phyloP scores from a whole-genome alignment of 129 eudicot genomes.

The Gnaphalium uliginosum region DNA sequence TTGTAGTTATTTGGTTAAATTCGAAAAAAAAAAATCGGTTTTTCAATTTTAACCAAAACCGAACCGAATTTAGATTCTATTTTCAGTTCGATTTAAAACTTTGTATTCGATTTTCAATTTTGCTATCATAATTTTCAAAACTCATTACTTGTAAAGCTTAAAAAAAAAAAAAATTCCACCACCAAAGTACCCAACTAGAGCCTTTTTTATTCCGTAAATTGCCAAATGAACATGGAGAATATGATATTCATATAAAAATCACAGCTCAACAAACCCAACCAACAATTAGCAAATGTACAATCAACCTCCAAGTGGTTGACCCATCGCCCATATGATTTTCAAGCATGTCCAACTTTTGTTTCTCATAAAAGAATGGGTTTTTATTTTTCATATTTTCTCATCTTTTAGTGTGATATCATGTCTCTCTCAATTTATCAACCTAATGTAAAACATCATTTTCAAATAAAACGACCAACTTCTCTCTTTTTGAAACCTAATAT shows the following conservation, averaged over 20 bases:
- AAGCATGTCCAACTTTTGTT: constrained; percentile 9
- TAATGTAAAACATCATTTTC: not conserved
- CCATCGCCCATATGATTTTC: constrained; percentile 37
- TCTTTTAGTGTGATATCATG: not conserved
- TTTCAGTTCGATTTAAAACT: too few relatives aligned
- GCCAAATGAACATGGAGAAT: constrained; percentile 24
- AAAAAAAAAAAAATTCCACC: not conserved
- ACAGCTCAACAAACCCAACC: constrained; percentile 46
- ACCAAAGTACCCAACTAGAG: not conserved
- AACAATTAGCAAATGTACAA: constrained; percentile 36
- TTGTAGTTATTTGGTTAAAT: too few relatives aligned
- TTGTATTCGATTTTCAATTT: too few relatives aligned
- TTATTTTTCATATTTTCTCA: not conserved
- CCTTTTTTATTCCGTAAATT: not conserved
- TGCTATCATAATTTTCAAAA: too few relatives aligned
- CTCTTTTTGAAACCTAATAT: not conserved
- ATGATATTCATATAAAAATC: constrained; percentile 23
- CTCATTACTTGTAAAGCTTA: too few relatives aligned
- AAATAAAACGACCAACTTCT: not conserved
- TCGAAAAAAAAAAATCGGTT: too few relatives aligned
- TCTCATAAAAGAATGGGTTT: not conserved
- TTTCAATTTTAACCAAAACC: too few relatives aligned
- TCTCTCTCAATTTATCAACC: not conserved
- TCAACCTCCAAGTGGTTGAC: constrained; percentile 39
- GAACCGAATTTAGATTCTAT: too few relatives aligned